These are phyloP conservation scores for Emydomyces testavorans DNA, from an alignment of 2,329 filamentous ascomycete genomes.

Conservation along the genomic window DNA sequence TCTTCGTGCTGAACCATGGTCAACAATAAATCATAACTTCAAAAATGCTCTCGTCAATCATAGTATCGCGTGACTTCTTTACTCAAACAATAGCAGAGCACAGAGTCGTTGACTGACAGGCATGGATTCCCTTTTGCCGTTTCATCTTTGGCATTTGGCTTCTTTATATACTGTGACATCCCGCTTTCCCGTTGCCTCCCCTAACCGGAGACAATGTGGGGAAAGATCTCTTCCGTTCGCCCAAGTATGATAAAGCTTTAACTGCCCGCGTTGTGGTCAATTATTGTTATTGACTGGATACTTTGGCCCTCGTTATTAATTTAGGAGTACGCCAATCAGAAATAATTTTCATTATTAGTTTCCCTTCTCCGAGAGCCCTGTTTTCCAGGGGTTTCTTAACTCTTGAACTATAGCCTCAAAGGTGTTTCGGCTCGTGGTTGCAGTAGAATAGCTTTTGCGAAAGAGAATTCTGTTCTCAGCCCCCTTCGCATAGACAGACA, in stretches of 20 bases:
- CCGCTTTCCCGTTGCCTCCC: slow-evolving; percentile 6
- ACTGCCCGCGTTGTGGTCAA: not conserved
- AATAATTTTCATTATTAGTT: not conserved
- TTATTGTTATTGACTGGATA: not conserved
- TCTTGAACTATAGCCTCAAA: not conserved
- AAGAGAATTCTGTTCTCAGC: slow-evolving; percentile 1
- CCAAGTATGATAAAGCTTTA: slow-evolving; percentile 10
- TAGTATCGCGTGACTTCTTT: not conserved
- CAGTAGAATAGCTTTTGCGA: not conserved
- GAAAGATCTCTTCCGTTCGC: slow-evolving; percentile 9
- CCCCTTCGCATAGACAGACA: slow-evolving; percentile 2
- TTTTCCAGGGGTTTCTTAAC: not conserved
- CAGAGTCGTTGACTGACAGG: not conserved
- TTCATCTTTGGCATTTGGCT: slow-evolving; percentile 9
- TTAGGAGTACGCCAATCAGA: slow-evolving; percentile 3
- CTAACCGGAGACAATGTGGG: slow-evolving; percentile 12
- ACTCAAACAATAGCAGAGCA: not conserved
- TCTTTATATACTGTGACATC: slow-evolving; percentile 7
- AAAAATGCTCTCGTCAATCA: not conserved
- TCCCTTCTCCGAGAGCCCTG: not conserved
- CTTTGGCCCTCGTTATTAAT: slow-evolving; percentile 1
- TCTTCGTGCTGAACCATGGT: slow-evolving; percentile 2
- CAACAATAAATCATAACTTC: too few species aligned
- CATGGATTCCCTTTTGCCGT: slow-evolving; percentile 1
- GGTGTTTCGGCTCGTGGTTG: slow-evolving; percentile 7